These are phyloP conservation scores for Monosporascus cannonballus DNA, from an alignment of 2,329 filamentous ascomycete genomes.

Conservation along the genomic window DNA sequence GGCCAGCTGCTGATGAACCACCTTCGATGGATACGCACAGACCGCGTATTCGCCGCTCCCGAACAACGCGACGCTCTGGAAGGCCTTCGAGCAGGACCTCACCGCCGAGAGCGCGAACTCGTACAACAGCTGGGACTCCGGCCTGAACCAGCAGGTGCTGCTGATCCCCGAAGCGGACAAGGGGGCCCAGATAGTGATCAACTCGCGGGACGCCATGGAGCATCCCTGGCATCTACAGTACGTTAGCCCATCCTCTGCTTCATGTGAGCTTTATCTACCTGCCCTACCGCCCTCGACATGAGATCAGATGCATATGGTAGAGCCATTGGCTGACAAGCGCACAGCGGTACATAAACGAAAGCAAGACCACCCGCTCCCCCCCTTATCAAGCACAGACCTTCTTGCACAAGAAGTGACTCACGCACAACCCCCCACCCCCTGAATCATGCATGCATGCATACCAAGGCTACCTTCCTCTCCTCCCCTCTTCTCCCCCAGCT, in stretches of 20 bases:
- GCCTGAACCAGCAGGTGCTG: constrained; percentile 30
- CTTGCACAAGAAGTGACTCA: no score
- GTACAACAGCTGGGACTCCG: constrained; percentile 30
- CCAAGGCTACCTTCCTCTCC: background rate
- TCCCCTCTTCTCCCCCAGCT: background rate
- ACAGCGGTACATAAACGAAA: no score
- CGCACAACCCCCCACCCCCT: no score
- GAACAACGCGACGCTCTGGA: constrained; percentile 29
- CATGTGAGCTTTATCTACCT: background rate
- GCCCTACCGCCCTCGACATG: background rate
- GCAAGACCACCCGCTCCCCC: no score
- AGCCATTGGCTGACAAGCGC: no score
- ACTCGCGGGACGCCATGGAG: constrained; percentile 32
- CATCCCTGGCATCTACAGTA: constrained; percentile 34
- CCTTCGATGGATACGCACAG: constrained; percentile 8
- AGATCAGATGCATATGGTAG: no score
- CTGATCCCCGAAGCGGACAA: constrained; percentile 25
- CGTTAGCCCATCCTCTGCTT: constrained; percentile 2
- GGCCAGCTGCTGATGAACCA: no score
- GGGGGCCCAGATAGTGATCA: constrained; percentile 31
- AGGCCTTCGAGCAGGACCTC: constrained; percentile 25
- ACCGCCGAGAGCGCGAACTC: constrained; percentile 18
- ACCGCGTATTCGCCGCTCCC: constrained; percentile 26
- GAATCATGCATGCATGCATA: no score
- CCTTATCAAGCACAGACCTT: no score